phyloP scores from a whole-genome alignment of 306 rosid genomes.

The Casuarina equisetifolia region DNA sequence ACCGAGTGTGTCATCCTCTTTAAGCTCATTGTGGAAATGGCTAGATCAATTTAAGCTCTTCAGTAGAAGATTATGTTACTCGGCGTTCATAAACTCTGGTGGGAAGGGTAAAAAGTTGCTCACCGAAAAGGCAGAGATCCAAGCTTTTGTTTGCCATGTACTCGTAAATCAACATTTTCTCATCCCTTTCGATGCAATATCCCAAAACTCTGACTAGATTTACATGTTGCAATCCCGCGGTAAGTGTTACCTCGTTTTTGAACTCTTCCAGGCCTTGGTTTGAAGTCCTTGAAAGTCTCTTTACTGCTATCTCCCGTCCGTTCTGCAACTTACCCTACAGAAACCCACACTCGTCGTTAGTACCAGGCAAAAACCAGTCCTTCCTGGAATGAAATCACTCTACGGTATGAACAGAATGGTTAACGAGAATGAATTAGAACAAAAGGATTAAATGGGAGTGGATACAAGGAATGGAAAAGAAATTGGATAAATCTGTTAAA shows the following conservation, averaged over 20 bases:
- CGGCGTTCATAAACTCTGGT: neutral
- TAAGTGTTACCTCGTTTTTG: slow-evolving; percentile 46
- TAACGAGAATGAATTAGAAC: too few species aligned
- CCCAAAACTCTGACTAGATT: slow-evolving; percentile 45
- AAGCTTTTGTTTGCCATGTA: slow-evolving; percentile 56
- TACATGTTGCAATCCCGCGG: slow-evolving; percentile 49
- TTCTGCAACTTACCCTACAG: slow-evolving; percentile 31
- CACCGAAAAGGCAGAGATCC: slow-evolving; percentile 42
- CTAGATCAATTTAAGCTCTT: neutral
- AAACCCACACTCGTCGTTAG: neutral
- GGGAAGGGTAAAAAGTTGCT: neutral
- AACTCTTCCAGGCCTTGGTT: slow-evolving; percentile 53
- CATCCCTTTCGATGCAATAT: slow-evolving; percentile 34
- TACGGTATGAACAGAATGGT: neutral
- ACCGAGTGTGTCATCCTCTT: too few species aligned
- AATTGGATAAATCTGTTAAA: too few species aligned
- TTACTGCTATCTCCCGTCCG: slow-evolving; percentile 44
- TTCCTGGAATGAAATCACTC: neutral
- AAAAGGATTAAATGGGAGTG: too few species aligned
- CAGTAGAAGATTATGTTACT: neutral
- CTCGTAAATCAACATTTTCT: slow-evolving; percentile 45
- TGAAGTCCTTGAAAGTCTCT: slow-evolving; percentile 44
- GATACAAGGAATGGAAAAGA: neutral
- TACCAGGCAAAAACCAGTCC: neutral
- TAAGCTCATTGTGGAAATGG: neutral